phyloP scores from a whole-genome alignment of 179 eudicot genomes.

The Spinacia oleracea region DNA sequence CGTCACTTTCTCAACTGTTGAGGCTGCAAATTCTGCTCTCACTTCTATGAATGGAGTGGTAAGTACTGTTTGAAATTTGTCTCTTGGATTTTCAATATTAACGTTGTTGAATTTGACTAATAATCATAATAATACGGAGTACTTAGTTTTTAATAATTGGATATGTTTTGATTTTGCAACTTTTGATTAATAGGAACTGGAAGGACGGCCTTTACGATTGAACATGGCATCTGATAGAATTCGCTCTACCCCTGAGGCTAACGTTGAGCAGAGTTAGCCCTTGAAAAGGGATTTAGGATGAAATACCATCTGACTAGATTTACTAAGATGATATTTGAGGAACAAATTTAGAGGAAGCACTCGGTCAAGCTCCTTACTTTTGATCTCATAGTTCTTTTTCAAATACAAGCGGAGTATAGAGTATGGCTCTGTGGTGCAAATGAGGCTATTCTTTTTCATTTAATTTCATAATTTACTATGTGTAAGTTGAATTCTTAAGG shows the following conservation, averaged over 20 bases:
- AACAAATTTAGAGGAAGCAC: background rate
- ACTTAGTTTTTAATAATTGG: background rate
- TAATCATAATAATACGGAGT: too few relatives aligned
- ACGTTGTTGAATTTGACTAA: background rate
- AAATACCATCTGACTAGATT: background rate
- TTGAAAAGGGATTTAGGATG: conserved; percentile 5
- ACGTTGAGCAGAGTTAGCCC: conserved; percentile 29
- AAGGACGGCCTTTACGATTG: conserved; percentile 77
- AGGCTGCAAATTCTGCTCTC: conserved; percentile 66
- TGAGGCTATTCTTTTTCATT: background rate
- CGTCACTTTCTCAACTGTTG: conserved; percentile 62
- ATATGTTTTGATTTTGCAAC: background rate
- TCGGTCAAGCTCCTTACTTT: background rate
- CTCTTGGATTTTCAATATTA: background rate
- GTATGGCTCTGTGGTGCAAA: conserved; percentile 7
- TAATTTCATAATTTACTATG: background rate
- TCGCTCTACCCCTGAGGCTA: conserved; percentile 28
- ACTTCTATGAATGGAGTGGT: conserved; percentile 74
- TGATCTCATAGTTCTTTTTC: background rate
- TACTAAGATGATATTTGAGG: background rate
- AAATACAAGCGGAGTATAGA: background rate
- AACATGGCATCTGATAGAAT: conserved; percentile 54
- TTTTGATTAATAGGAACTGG: conserved; percentile 51
- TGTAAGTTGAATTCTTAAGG: background rate
- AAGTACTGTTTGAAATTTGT: conserved; percentile 22